phyloP scores from a whole-genome alignment of 2,329 filamentous ascomycete species.

The Ceratocystis lukuohia region DNA sequence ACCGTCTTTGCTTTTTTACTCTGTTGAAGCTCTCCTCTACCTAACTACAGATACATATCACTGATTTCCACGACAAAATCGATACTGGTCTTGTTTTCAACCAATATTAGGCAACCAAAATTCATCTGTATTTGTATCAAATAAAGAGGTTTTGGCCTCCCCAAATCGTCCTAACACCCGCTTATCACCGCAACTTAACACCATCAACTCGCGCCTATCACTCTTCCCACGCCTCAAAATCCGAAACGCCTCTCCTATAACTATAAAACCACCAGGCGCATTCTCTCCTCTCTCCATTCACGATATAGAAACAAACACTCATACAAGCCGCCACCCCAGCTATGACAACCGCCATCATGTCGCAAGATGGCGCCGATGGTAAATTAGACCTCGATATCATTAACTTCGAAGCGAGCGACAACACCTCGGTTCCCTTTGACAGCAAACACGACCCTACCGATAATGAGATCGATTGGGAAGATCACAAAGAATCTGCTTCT shows the following conservation, averaged over 20 bases:
- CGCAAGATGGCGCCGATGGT: constrained; percentile 22
- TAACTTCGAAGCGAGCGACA: constrained; percentile 28
- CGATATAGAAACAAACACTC: neutral
- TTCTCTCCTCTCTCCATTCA: neutral
- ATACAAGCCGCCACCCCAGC: too few relatives aligned
- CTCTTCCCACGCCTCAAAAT: neutral
- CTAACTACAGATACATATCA: neutral
- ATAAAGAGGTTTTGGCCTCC: neutral
- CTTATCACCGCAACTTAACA: neutral
- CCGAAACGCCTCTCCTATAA: neutral
- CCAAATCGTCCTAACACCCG: neutral
- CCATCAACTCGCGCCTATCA: neutral
- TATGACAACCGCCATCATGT: constrained; percentile 19
- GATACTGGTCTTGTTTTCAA: too few relatives aligned
- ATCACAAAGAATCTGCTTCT: constrained; percentile 1
- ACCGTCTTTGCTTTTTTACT: neutral
- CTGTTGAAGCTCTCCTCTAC: neutral
- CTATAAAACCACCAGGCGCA: neutral
- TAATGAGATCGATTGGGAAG: constrained; percentile 20
- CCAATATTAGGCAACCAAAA: too few relatives aligned
- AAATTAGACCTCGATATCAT: constrained; percentile 28
- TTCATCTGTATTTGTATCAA: neutral
- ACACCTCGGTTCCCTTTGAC: neutral
- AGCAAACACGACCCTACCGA: constrained; percentile 5
- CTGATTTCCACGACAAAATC: neutral